Evolutionary conservation across 2,329 filamentous ascomycete genomes (phyloP).

Genomic region (Stachybotrys chartarum): DNA sequence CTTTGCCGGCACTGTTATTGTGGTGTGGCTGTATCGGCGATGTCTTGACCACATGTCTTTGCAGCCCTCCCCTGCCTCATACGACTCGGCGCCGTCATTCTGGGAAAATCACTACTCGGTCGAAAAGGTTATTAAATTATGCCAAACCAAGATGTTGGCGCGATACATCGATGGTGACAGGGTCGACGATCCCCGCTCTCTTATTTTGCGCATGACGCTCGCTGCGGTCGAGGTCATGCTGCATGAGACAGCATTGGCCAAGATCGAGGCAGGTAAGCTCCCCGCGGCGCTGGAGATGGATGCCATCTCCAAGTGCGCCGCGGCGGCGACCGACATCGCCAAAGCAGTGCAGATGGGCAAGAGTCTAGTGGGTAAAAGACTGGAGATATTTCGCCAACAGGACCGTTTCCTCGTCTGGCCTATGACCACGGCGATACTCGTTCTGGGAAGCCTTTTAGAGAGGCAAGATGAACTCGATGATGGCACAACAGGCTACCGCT

Average conservation of each 20-base stretch:
- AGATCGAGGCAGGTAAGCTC: constrained; percentile 1
- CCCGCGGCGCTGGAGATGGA: neutral
- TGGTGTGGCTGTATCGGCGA: too few species aligned
- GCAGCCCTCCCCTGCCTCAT: too few species aligned
- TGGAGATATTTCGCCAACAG: neutral
- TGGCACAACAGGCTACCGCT: too few species aligned
- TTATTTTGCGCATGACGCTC: constrained; percentile 1
- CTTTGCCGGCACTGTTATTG: too few species aligned
- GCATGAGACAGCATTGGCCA: constrained; percentile 3
- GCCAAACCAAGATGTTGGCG: too few species aligned
- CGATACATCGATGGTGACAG: too few species aligned
- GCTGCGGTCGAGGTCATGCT: constrained; percentile 1
- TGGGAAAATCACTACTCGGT: too few species aligned
- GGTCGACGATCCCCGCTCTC: neutral
- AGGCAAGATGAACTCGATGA: too few species aligned
- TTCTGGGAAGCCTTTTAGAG: too few species aligned
- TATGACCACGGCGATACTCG: constrained; percentile 1
- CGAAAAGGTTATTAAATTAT: too few species aligned
- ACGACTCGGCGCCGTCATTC: too few species aligned
- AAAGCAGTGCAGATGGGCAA: constrained; percentile 1
- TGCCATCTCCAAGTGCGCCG: neutral
- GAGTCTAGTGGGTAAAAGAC: neutral
- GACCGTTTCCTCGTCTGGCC: constrained; percentile 5
- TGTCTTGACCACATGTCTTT: too few species aligned
- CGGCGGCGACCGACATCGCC: constrained; percentile 1